A percentile compares a stretch with the other conserved stretches of the same genome.
Evolutionary conservation across 202 grass and related monocot species (phyloP).

Genomic region (Setaria italica): DNA sequence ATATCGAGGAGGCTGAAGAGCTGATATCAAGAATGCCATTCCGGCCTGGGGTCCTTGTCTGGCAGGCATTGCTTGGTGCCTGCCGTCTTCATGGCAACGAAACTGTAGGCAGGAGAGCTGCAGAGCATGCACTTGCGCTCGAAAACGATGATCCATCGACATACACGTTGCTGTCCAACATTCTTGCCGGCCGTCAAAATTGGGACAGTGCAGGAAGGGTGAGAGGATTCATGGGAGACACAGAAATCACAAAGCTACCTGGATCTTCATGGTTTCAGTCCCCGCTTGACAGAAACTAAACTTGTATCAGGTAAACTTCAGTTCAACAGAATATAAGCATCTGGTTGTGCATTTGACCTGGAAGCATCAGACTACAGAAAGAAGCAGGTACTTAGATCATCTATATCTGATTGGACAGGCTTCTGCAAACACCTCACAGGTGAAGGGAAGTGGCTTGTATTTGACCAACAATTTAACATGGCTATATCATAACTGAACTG

Average conservation of each 20-base stretch:
- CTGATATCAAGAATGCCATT: slow-evolving; percentile 64
- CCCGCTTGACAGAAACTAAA: not conserved
- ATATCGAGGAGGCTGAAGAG: slow-evolving; percentile 52
- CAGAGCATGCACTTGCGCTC: slow-evolving; percentile 38
- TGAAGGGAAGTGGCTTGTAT: not conserved
- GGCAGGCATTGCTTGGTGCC: slow-evolving; percentile 61
- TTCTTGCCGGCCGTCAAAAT: slow-evolving; percentile 19
- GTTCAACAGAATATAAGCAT: slow-evolving; percentile 1
- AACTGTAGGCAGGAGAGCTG: slow-evolving; percentile 53
- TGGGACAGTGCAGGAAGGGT: slow-evolving; percentile 52
- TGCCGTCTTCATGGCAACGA: slow-evolving; percentile 55
- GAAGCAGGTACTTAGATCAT: not conserved
- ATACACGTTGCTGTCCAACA: slow-evolving; percentile 56
- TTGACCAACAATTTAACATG: not conserved
- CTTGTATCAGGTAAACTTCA: slow-evolving; percentile 12
- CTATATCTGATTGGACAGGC: not conserved
- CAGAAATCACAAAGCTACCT: slow-evolving; percentile 54
- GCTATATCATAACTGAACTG: not conserved
- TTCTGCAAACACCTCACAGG: not conserved
- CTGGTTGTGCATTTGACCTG: not conserved
- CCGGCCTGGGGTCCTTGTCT: slow-evolving; percentile 48
- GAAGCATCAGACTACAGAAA: not conserved
- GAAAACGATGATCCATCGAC: slow-evolving; percentile 64
- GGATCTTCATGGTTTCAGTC: slow-evolving; percentile 58
- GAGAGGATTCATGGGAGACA: slow-evolving; percentile 54